phyloP scores from a whole-genome alignment of 306 rosid species.

The Glycyrrhiza uralensis region DNA sequence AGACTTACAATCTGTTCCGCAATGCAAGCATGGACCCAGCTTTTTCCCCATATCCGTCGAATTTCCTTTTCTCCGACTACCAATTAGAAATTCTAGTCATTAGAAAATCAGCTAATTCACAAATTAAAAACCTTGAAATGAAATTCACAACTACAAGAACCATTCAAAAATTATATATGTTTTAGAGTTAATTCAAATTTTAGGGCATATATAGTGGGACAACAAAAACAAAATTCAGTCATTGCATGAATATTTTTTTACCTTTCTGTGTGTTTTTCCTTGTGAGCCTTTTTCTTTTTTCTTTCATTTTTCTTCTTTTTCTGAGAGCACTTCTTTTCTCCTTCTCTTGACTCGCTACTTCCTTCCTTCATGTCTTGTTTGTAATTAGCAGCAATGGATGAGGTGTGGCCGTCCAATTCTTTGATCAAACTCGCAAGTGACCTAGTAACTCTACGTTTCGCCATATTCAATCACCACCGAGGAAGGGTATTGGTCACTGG shows the following conservation, averaged over 20 bases:
- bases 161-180: neutral
- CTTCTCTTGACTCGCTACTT: neutral
- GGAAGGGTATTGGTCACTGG: no score
- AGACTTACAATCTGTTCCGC: constrained; percentile 19
- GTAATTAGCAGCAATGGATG: no score
- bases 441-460: no score
- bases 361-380: neutral
- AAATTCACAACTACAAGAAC: neutral
- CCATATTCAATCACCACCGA: no score
- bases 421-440: no score
- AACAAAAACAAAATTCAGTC: no score
- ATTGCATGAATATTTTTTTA: no score
- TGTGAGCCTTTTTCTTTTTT: neutral
- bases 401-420: no score
- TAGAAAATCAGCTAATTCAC: neutral
- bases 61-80: neutral
- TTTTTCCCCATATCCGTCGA: neutral
- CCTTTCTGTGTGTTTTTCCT: neutral
- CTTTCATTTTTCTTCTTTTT: neutral
- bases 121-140: neutral
- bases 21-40: constrained; percentile 31
- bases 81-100: neutral
- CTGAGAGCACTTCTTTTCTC: neutral
- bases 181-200: neutral
- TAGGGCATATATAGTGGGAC: no score